Base-by-base conservation (phyloP, 768 basidiomycete genomes). In the Leccinum barrowsii region DNA sequence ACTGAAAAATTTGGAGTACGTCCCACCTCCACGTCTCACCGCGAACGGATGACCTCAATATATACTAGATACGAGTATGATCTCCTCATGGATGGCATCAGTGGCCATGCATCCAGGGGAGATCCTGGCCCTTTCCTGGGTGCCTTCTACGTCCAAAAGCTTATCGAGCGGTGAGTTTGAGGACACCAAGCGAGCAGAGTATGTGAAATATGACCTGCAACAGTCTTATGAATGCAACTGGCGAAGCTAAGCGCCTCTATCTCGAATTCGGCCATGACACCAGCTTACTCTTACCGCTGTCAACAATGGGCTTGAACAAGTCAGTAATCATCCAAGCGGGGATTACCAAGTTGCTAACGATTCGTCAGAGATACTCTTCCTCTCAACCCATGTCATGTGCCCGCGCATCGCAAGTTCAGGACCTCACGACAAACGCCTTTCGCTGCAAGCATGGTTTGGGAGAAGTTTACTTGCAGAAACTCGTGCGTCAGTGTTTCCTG, bases 201-300 rank as follows among this genome's bases (percentile, higher is more conserved):
- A 11, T 28, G 42, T 17, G 35, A 49, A 40, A 17, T 28, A 55
- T 40, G 21, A 1, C 3, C 30, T 50, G 24, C 35, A 19, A 28
- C 35, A 77, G 75, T 44, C 70, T 77, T 50, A 68, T 70, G 28
- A 76, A 77, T 65, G 58, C 63, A 21, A 73, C 71, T 24, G 73
- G 69, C 34, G 67, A 73, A 50, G 70, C 73, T 13, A 54, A 68
- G 53, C 50, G 67, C 42, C 63, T 76, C 21, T 77, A 75, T 64
- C 67, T 79, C 24, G 75, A 79, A 65, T 79, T 78, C 59, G 77
- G 76, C 4, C 76, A 78, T 59, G 75, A 78, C 54, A 75, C 72
- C 7, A 77, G 73, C 37, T 71, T 79, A 57, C 71, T 78, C 60
- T 47, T 75, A 24, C 73, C 73, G 5, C 58, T 77, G 32, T 74